phyloP scores from a whole-genome alignment of 2,329 filamentous ascomycete species.

The Clarireedia homoeocarpa region DNA sequence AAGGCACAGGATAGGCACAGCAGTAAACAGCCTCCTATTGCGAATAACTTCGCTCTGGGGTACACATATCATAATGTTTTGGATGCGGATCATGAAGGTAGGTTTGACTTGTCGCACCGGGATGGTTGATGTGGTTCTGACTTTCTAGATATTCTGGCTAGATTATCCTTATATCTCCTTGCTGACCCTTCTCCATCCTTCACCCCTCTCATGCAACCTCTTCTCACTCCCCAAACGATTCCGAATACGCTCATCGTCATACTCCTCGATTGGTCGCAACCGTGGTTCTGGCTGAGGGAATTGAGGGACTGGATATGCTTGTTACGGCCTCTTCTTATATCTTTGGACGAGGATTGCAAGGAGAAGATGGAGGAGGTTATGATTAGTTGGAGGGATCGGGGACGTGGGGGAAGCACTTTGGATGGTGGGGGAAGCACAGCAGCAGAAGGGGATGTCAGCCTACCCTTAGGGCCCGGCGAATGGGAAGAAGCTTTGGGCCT shows the following conservation, averaged over 20 bases:
- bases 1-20: constrained; percentile 42
- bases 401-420: constrained; percentile 55
- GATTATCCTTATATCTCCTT: constrained; percentile 82
- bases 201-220: constrained; percentile 71
- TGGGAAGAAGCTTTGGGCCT: constrained; percentile 87
- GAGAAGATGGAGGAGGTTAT: constrained; percentile 83
- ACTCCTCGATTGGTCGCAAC: constrained; percentile 91
- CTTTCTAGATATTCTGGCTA: constrained; percentile 69
- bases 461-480: constrained; percentile 80
- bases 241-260: constrained; percentile 83
- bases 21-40: constrained; percentile 64
- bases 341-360: constrained; percentile 68
- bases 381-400: constrained; percentile 68
- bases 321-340: constrained; percentile 67
- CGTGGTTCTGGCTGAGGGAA: constrained; percentile 86
- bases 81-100: constrained; percentile 88
- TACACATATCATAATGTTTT: constrained; percentile 95
- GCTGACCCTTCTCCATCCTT: constrained; percentile 80
- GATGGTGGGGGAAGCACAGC: constrained; percentile 50
- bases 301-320: constrained; percentile 85
- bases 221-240: constrained; percentile 76
- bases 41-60: constrained; percentile 85
- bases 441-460: constrained; percentile 59
- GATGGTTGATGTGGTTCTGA: constrained; percentile 14
- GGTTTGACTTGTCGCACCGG: constrained; percentile 13